Evolutionary conservation across 192 early-diverging fungal genomes (phyloP).

Genomic region (Gonapodya sp.): DNA sequence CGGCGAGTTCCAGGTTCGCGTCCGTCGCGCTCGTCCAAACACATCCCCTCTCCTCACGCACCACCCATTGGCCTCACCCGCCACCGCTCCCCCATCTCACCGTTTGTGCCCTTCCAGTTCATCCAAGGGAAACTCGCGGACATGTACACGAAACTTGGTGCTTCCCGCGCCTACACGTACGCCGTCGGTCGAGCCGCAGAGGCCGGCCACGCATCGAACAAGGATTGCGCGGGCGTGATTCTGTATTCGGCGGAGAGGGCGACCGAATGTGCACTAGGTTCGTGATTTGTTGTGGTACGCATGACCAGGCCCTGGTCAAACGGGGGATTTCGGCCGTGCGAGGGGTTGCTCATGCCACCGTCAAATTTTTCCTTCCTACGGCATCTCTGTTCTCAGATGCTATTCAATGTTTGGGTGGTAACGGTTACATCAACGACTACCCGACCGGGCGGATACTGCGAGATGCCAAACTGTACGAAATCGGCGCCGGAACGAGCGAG

Average conservation of each 20-base stretch:
- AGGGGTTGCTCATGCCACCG: too few relatives aligned
- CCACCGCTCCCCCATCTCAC: background rate
- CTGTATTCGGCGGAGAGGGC: constrained; percentile 89
- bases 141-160: constrained; percentile 93
- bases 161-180: constrained; percentile 82
- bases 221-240: constrained; percentile 91
- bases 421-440: constrained; percentile 91
- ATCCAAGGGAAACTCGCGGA: constrained; percentile 94
- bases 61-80: background rate
- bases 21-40: too few relatives aligned
- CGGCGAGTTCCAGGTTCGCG: constrained; percentile 68
- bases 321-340: background rate
- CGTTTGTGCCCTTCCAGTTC: constrained; percentile 26
- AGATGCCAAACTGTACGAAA: constrained; percentile 93
- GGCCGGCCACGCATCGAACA: constrained; percentile 62
- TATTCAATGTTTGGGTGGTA: constrained; percentile 42
- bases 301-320: background rate
- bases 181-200: constrained; percentile 83
- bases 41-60: too few relatives aligned
- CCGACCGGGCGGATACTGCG: constrained; percentile 75
- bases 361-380: too few relatives aligned
- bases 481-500: constrained; percentile 92
- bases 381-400: background rate
- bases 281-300: constrained; percentile 32
- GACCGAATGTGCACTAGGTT: constrained; percentile 83